Evolutionary conservation across 164 flowering plant species (phyloP), one percentile per base, ranked within the genome.

Genomic region (Hamamelis virginiana): DNA sequence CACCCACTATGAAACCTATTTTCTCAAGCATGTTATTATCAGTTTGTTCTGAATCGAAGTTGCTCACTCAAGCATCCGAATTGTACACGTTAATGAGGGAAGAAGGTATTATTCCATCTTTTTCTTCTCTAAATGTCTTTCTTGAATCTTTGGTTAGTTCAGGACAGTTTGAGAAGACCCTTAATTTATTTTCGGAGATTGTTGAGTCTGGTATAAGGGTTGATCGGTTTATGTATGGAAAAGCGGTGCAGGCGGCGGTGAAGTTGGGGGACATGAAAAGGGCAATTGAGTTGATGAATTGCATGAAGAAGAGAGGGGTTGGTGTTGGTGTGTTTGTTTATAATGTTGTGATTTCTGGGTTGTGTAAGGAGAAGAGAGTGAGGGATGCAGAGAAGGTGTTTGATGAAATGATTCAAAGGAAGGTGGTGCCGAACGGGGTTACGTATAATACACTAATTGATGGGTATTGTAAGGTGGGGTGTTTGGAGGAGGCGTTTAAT

Each of bases 231-330:
- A 72, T 75, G 14, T 87, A 81, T 69, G 88, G 85, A 50, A 92
- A 90, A 69, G 96, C 94, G 1, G 64, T 92, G 13, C 84, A 87
- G 69, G 84, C 91, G 1, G 86, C 89, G 1, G 92, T 85, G 69
- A 87, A 84, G 66, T 26, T 85, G 65, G 83, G 88, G 55, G 82
- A 90, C 57, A 65, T 89, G 77, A 67, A 76, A 9, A 77, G 62
- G 69, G 96, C 83, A 22, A 6, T 74, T 51, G 83, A 74, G 65
- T 26, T 90, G 46, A 48, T 83, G 76, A 33, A 73, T 26, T 8
- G 25, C 46, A 89, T 89, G 95, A 75, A 83, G 71, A 72, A 25
- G 65, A 52, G 44, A 2, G 71, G 84, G 11, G 44, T 77, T 21
- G 74, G 60, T 18, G 80, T 82, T 0, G 73, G 64, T 72, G 74